Evolutionary conservation across 1,139 yeast species (phyloP).

Genomic region (Blastobotrys buckinghamii): DNA sequence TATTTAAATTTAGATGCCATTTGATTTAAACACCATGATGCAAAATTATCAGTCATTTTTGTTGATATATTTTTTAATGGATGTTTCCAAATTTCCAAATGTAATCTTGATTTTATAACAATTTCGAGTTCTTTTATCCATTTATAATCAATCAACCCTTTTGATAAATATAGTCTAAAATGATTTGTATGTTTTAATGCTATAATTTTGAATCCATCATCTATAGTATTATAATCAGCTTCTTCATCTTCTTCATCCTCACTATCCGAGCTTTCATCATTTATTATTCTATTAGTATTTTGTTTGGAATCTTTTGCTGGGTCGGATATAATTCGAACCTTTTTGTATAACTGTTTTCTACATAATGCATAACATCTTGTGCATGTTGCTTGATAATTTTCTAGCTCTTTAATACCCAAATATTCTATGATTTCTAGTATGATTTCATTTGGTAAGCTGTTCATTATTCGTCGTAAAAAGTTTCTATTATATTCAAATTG

Average conservation of each 20-base stretch:
- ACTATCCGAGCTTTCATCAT: too few relatives aligned
- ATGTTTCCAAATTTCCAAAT: not conserved
- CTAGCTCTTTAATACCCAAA: not conserved
- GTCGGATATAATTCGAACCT: slow-evolving; percentile 1
- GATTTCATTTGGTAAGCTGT: not conserved
- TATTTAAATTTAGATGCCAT: not conserved
- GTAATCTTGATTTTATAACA: not conserved
- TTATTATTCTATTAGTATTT: not conserved
- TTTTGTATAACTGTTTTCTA: not conserved
- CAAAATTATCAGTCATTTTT: not conserved
- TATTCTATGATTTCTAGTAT: not conserved
- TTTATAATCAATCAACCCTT: not conserved
- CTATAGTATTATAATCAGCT: too few relatives aligned
- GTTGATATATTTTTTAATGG: not conserved
- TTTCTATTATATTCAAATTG: not conserved
- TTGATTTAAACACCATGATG: not conserved
- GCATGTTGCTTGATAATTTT: not conserved
- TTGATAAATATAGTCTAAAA: not conserved
- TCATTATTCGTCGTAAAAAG: too few relatives aligned
- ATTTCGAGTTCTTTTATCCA: slow-evolving; percentile 3
- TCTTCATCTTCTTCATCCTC: too few relatives aligned
- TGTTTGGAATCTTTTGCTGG: not conserved
- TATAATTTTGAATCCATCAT: not conserved
- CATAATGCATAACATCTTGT: not conserved
- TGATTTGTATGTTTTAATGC: not conserved